Base-by-base conservation (phyloP, 2,329 filamentous ascomycete species). In the Hypocrella siamensis region DNA sequence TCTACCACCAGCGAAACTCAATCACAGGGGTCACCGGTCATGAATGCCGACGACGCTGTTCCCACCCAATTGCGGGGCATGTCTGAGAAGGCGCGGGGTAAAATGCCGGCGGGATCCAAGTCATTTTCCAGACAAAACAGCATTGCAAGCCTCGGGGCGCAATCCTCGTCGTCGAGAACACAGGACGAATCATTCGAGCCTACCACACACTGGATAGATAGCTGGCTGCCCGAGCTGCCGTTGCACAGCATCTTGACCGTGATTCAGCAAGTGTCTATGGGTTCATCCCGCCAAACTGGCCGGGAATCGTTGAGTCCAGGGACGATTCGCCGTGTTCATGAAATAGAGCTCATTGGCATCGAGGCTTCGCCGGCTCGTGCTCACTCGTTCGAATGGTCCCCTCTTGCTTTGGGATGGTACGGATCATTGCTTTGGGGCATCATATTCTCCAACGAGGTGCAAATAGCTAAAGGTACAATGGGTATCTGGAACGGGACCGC, bases 51-150 rank as follows among this genome's bases (percentile, higher is more conserved):
- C 36, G 85, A 92, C 37, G 78, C 79, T 4, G 72, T 93, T 8
- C 85, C 84, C 11, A 66, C 75, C 15, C 86, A 94, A 49, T 53
- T 93, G 19, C 72, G 83, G 35, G 85, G 85, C 33, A 93, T 96
- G 82, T 94, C 88, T 15, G 90, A 96, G 54, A 98, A 96, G 53
- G 90, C 90, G 12, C 68, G 90, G 31, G 90, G 90, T 6, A 98
- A 98, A 55, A 84, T 93, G 75, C 90, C 88, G 18, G 84, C 81
- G 10, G 80, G 82, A 2, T 66, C 78, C 31, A 69, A 72, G n/a
- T 71, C 71, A 2, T 93, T 94, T 51, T 93, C 86, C 1, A 68
- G 88, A 14, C 85, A 93, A 47, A 93, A 90, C 48, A 92, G 85
- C 52, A 82, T 77, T 18, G 81, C 81, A 2, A 93, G 84, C 46